Evolutionary conservation across 345 rosid species (phyloP), one percentile per base, ranked within the genome.

Genomic region (Citrus mangshanensis): DNA sequence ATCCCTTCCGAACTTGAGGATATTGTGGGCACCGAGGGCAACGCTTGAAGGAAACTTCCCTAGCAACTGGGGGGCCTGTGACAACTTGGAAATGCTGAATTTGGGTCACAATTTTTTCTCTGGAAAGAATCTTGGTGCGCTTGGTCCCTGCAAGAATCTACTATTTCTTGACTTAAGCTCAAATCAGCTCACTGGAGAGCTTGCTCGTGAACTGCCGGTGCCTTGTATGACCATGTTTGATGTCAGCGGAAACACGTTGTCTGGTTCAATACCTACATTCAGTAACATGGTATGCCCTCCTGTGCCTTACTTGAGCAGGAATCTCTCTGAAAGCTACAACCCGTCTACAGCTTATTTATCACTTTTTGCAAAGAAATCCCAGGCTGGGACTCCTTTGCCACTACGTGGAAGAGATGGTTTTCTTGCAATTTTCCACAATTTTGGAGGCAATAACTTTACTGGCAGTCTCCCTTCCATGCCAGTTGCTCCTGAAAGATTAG

Each of bases 221-320:
- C 95, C 98, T 46, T 95, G 98, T 73, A 95, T 92, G 91, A 88
- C 90, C 70, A 74, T 95, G 76, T 95, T 95, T 75, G 94, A 95
- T 75, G 89, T 92, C 51, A 89, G 95, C 25, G 88, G 87, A 59
- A 95, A 95, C 77, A 62, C 77, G 34, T 81, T 95, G 75, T 86
- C 92, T 0, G 98, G 98, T 85, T 70, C 86, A n/a, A 82, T 95
- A 65, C 98, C 98, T 14, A 84, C 64, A 73, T 93, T 93, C 71
- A 37, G 78, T 55, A 84, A 60, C 64, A 81, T 73, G 69, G 79
- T 55, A 68, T 95, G 98, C 75, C 86, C 89, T 55, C 80, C 86
- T 55, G 73, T 84, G 79, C 83, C 87, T 70, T 84, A 82, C 68
- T 49, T 78, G 1, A 79, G 80, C 65, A 70, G 80, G 24, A 75